These are phyloP conservation scores for Elongisporangium prolatum DNA, from an alignment of 352 stramenopile species.

Conservation along the genomic window DNA sequence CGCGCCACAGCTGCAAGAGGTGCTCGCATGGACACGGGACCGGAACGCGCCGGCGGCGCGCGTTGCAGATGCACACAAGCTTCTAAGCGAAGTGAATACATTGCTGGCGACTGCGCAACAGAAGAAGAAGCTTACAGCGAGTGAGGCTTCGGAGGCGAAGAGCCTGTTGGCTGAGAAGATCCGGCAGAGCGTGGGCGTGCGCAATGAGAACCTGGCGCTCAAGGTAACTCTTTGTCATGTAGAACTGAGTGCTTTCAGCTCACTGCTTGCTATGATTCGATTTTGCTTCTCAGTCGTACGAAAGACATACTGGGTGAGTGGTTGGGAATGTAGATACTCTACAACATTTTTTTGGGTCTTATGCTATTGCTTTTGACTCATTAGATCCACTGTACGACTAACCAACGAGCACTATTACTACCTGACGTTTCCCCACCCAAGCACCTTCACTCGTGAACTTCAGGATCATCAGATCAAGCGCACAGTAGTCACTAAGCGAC, in stretches of 20 bases:
- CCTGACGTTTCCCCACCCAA: slow-evolving; percentile 41
- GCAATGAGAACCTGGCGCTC: slow-evolving; percentile 63
- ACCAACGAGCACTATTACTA: slow-evolving; percentile 68
- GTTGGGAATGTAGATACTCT: not conserved
- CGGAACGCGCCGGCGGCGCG: slow-evolving; percentile 14
- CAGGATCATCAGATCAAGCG: not conserved
- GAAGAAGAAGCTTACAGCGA: slow-evolving; percentile 28
- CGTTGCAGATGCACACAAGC: slow-evolving; percentile 23
- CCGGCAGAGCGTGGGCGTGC: slow-evolving; percentile 52
- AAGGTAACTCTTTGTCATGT: too few species aligned
- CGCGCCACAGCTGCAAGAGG: slow-evolving; percentile 34
- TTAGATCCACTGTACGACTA: slow-evolving; percentile 37
- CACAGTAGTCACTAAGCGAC: slow-evolving; percentile 12
- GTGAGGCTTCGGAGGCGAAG: slow-evolving; percentile 36
- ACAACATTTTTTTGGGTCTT: not conserved
- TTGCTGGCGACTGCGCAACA: slow-evolving; percentile 34
- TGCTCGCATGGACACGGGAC: slow-evolving; percentile 44
- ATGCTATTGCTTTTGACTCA: not conserved
- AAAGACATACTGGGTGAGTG: slow-evolving; percentile 42
- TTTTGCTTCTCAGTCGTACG: slow-evolving; percentile 33
- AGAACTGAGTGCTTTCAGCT: not conserved
- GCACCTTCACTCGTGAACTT: not conserved
- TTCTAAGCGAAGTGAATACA: slow-evolving; percentile 35
- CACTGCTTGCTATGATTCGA: not conserved
- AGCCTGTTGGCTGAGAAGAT: slow-evolving; percentile 53